Conservation (phyloP, 345 rosid species). For the Lumnitzera racemosa region DNA sequence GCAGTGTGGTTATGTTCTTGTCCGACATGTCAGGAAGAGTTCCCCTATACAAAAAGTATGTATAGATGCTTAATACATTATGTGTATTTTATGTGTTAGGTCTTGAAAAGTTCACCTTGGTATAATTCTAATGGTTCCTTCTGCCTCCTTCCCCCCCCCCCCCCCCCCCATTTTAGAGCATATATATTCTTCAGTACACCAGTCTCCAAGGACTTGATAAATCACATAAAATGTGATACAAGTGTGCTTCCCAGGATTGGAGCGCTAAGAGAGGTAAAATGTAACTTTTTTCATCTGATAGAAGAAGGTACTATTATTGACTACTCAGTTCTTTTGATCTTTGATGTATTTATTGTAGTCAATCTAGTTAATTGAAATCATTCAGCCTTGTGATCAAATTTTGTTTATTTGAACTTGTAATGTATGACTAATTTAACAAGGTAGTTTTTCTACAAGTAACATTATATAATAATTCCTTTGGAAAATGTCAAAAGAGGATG, state of each 20-base stretch:
- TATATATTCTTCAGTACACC: constrained; percentile 75
- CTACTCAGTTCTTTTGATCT: neutral
- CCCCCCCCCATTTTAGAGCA: constrained; percentile 38
- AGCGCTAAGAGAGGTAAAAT: constrained; percentile 85
- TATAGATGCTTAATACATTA: constrained; percentile 3
- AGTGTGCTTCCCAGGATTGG: constrained; percentile 88
- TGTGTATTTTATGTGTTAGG: neutral
- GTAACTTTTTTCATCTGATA: neutral
- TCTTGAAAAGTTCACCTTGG: neutral
- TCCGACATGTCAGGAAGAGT: constrained; percentile 99
- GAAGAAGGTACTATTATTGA: neutral
- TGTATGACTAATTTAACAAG: no score
- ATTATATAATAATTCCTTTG: no score
- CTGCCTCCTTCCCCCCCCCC: neutral
- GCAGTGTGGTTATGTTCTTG: constrained; percentile 93
- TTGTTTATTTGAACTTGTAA: no score
- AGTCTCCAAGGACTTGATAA: constrained; percentile 66
- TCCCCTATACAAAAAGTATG: constrained; percentile 85
- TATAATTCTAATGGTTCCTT: constrained; percentile 12
- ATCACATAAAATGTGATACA: constrained; percentile 76
- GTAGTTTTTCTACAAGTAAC: no score
- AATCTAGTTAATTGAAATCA: neutral
- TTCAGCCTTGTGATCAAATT: no score
- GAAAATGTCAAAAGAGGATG: no score
- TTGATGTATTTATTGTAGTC: neutral